Evolutionary conservation across 2,329 filamentous ascomycete genomes (phyloP), one percentile per base, ranked within the genome.

Genomic region (Alternaria hordeiaustralica): DNA sequence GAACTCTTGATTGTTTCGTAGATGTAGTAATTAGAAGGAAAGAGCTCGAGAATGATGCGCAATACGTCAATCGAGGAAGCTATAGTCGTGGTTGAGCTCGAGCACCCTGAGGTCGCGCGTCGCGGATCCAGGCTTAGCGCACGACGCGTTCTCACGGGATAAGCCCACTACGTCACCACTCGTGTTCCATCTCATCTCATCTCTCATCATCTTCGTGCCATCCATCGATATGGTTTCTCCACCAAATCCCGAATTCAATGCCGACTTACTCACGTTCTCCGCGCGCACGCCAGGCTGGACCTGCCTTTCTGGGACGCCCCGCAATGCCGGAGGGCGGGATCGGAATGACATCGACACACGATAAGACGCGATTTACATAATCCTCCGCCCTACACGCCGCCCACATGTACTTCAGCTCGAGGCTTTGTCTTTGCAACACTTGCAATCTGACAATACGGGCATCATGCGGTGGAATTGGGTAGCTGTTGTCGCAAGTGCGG

Each of bases 331-430:
- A 55, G 28, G n/a, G 49, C 30, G 49, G 49, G 49, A 51, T 62
- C 68, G 68, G 67, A 60, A 63, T 63, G 66, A 62, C 64, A 36
- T 60, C 15, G 60, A 64, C 45, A 44, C 12, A 69, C 60, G 71
- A 77, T 74, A 75, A 70, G 71, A 70, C 49, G 60, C 60, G 61
- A 61, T 63, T 76, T 76, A 76, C 73, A 74, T 76, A 75, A 78
- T 73, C 65, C 23, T 64, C 57, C 65, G 63, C 66, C 63, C 60
- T 70, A 65, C 58, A 60, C 49, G 56, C 65, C 62, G 59, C 44
- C 33, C 59, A 57, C 47, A 36, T 51, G 45, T 58, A 58, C 46
- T 54, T 59, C 46, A 54, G 30, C 21, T 18, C 23, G 43, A 57
- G 41, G 20, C 10, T 53, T 51, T 28, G 26, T 47, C 21, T 30